phyloP scores from a whole-genome alignment of 306 rosid species.

The Rubus parviflorus region DNA sequence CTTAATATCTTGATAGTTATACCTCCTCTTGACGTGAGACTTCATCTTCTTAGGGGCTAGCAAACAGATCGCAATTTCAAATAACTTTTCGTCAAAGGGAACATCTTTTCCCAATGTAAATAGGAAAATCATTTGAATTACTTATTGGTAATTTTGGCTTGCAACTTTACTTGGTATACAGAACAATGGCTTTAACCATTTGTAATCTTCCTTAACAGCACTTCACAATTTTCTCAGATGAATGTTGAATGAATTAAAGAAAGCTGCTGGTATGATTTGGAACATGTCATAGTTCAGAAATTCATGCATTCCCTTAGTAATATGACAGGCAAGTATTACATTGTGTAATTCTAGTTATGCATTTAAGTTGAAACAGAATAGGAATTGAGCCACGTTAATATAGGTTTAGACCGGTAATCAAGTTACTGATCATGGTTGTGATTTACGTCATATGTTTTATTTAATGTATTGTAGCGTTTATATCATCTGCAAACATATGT shows the following conservation, averaged over 20 bases:
- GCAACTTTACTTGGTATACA: background rate
- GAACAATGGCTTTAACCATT: background rate
- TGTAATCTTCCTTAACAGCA: background rate
- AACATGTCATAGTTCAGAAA: background rate
- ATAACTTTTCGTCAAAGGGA: background rate
- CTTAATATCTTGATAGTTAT: background rate
- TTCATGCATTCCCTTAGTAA: background rate
- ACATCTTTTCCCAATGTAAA: background rate
- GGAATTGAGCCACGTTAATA: background rate
- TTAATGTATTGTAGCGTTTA: background rate
- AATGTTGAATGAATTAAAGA: background rate
- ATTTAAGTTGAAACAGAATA: background rate
- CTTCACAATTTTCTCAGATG: background rate
- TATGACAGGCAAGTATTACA: background rate
- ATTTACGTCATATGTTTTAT: background rate
- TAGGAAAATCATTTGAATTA: background rate
- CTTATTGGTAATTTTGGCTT: background rate
- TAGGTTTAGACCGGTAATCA: background rate
- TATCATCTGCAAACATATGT: background rate
- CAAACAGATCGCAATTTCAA: background rate
- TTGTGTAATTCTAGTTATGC: background rate
- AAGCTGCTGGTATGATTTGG: background rate
- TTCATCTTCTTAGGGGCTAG: no score
- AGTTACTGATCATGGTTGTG: background rate
- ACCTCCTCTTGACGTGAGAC: no score